Percentiles rank a stretch among this genome's conserved stretches.
Evolutionary conservation across 495 filamentous ascomycete species (phyloP).

Genomic region (Jackrogersella minutella): DNA sequence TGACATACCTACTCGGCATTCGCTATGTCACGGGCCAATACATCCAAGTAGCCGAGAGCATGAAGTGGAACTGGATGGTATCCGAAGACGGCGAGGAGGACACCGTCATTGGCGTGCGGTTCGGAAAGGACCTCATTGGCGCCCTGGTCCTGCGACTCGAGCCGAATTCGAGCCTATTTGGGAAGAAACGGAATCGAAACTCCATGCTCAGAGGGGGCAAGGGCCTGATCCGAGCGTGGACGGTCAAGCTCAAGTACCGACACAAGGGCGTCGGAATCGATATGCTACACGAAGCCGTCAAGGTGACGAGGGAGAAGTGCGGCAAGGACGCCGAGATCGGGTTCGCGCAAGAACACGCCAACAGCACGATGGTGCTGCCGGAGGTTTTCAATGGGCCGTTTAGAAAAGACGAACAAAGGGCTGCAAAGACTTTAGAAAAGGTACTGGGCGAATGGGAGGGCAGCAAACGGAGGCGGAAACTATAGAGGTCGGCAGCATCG

Average conservation of each 20-base stretch:
- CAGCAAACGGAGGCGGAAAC: slow-evolving; percentile 47
- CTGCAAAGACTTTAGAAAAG: slow-evolving; percentile 59
- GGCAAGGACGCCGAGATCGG: slow-evolving; percentile 66
- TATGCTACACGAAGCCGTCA: slow-evolving; percentile 72
- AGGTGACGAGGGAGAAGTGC: slow-evolving; percentile 62
- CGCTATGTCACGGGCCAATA: slow-evolving; percentile 53
- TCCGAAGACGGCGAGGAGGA: slow-evolving; percentile 48
- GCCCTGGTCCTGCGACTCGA: slow-evolving; percentile 54
- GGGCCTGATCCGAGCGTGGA: slow-evolving; percentile 76
- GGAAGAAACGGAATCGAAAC: slow-evolving; percentile 36
- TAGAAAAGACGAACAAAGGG: slow-evolving; percentile 63
- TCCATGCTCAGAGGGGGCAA: slow-evolving; percentile 51
- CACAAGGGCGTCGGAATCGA: slow-evolving; percentile 71
- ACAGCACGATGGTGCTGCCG: slow-evolving; percentile 67
- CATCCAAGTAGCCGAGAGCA: slow-evolving; percentile 48
- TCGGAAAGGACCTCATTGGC: slow-evolving; percentile 52
- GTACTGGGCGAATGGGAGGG: slow-evolving; percentile 54
- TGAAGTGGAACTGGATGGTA: slow-evolving; percentile 51
- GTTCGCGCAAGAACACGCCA: slow-evolving; percentile 74
- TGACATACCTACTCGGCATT: slow-evolving; percentile 53
- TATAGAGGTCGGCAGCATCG: slow-evolving; percentile 14
- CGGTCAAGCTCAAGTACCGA: slow-evolving; percentile 71
- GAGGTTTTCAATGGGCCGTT: slow-evolving; percentile 66
- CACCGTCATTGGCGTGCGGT: slow-evolving; percentile 52
- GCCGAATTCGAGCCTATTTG: slow-evolving; percentile 40